Conservation (phyloP, 2,329 filamentous ascomycete species). For the Albophoma yamanashiensis region DNA sequence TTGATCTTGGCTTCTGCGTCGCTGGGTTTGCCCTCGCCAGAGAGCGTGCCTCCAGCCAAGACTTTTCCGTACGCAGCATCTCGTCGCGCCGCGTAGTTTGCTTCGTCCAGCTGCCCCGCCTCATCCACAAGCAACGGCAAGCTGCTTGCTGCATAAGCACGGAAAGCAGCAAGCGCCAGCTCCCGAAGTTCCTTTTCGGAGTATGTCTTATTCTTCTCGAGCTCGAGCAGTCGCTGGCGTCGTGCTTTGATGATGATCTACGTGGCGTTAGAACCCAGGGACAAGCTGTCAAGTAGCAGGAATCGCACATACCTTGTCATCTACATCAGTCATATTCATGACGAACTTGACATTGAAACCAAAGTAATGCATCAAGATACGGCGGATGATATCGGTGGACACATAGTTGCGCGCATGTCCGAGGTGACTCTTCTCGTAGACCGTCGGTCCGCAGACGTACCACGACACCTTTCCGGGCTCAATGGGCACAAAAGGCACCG, state of each 20-base stretch:
- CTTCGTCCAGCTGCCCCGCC: constrained; percentile 30
- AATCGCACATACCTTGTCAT: constrained; percentile 49
- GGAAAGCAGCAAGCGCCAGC: constrained; percentile 42
- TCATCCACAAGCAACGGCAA: constrained; percentile 39
- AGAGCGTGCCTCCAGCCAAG: constrained; percentile 42
- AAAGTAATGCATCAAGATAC: constrained; percentile 76
- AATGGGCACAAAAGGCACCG: constrained; percentile 64
- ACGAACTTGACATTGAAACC: constrained; percentile 75
- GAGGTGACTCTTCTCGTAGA: constrained; percentile 72
- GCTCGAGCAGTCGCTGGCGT: constrained; percentile 71
- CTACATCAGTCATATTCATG: constrained; percentile 86
- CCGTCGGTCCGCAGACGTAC: constrained; percentile 85
- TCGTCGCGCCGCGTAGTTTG: constrained; percentile 38
- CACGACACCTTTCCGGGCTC: constrained; percentile 64
- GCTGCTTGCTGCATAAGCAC: constrained; percentile 43
- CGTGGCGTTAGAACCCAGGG: neutral
- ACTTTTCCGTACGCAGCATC: constrained; percentile 44
- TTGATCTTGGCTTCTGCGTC: constrained; percentile 81
- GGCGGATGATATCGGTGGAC: constrained; percentile 76
- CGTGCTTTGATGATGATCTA: constrained; percentile 54
- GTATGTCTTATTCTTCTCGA: constrained; percentile 60
- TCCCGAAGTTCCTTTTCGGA: constrained; percentile 33
- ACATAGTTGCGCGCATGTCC: constrained; percentile 87
- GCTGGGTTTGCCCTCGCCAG: constrained; percentile 49
- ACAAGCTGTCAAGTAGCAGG: neutral